Evolutionary conservation across 768 basidiomycete species (phyloP), one percentile per base, ranked within the genome.

Genomic region (Leucosporidium scottii): DNA sequence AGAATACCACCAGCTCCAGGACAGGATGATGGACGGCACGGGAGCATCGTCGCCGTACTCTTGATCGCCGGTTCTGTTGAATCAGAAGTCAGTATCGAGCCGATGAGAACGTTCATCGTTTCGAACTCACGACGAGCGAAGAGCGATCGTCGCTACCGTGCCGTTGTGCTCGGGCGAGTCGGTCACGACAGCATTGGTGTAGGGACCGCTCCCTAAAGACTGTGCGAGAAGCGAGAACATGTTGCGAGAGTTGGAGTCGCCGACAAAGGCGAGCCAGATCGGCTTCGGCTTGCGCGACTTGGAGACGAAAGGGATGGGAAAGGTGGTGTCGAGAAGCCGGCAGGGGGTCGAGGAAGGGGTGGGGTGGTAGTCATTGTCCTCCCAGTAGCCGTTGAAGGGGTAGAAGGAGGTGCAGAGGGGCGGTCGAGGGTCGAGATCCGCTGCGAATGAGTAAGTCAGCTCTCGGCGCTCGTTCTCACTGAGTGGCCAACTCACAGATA

Each of bases 211-310:
- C 1, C 70, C 70, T 55, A 71, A 34, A 3, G 61, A 39, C 28
- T 31, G 18, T n/a, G 51, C 48, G 31, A 71, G 39, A 30, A 56
- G 66, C 6, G 51, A 53, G 57, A 50, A 60, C 56, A 65, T 58
- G 63, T 71, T 71, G 55, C 70, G 70, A 31, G 66, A 39, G 53
- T 71, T 71, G 10, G 70, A 71, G 34, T 71, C 70, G 44, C 70
- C 70, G 70, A 68, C 64, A 27, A 71, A 36, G 53, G 67, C 57
- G 12, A 71, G 28, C 70, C 70, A 71, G 44, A 65, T 12, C 9
- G 64, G 62, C 8, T 5, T 4, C 9, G 27, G 25, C 0, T 2
- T 28, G 1, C 1, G 48, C 1, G 39, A 27, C 17, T 1, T 50
- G 25, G 25, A 28, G 8, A 15, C 8, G 66, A 68, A 62, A n/a